Evolutionary conservation across 805 yeast species (phyloP).

Genomic region (Kazachstania viticola): DNA sequence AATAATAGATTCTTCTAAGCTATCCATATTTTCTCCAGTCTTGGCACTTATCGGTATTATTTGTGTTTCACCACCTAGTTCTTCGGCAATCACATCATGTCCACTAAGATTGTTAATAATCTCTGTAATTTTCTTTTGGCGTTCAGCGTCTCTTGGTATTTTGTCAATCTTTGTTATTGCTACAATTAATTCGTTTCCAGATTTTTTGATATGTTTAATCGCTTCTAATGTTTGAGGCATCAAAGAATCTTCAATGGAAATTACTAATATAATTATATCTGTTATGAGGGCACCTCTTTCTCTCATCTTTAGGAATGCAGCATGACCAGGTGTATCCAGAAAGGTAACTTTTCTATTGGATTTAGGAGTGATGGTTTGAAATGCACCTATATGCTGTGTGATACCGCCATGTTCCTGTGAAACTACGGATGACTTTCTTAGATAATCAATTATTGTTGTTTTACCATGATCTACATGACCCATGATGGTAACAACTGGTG

Average conservation of each 20-base stretch:
- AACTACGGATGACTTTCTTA: conserved; percentile 77
- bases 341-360: conserved; percentile 74
- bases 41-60: conserved; percentile 79
- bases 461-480: conserved; percentile 99
- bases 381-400: conserved; percentile 97
- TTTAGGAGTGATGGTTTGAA: conserved; percentile 68
- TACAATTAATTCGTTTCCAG: conserved; percentile 47
- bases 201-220: conserved; percentile 73
- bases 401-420: conserved; percentile 89
- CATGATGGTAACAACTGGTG: conserved; percentile 96
- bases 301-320: conserved; percentile 92
- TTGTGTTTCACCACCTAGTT: conserved; percentile 91
- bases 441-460: conserved; percentile 80
- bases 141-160: conserved; percentile 26
- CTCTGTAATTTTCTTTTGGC: conserved; percentile 57
- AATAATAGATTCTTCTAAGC: conserved; percentile 78
- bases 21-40: conserved; percentile 83
- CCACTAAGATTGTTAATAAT: conserved; percentile 69
- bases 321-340: conserved; percentile 96
- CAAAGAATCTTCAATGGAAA: conserved; percentile 94
- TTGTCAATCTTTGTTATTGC: conserved; percentile 91
- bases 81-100: conserved; percentile 76
- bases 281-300: conserved; percentile 93
- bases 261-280: conserved; percentile 83
- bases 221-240: conserved; percentile 98